These are phyloP conservation scores for Yarrowia deformans DNA, from an alignment of 805 yeast genomes.

Conservation along the genomic window DNA sequence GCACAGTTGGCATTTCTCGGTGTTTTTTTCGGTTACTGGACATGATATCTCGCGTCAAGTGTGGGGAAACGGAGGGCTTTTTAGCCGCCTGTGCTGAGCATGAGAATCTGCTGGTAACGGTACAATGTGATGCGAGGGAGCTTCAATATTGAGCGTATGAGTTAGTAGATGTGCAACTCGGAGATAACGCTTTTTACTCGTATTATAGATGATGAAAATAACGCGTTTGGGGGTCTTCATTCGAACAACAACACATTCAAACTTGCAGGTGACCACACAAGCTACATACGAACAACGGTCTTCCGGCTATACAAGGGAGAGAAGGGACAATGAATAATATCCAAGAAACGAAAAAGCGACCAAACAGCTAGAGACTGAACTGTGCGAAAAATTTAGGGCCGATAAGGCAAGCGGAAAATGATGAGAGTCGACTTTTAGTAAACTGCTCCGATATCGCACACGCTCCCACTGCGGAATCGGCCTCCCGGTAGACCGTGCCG, in stretches of 20 bases:
- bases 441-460: background rate
- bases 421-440: background rate
- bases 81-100: background rate
- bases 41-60: constrained; percentile 21
- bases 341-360: background rate
- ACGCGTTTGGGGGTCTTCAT: constrained; percentile 8
- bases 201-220: background rate
- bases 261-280: too few species aligned
- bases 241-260: too few species aligned
- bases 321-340: background rate
- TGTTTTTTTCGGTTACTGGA: constrained; percentile 23
- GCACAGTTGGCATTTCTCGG: constrained; percentile 9
- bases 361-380: background rate
- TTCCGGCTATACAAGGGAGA: constrained; percentile 26
- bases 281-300: constrained; percentile 23
- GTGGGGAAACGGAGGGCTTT: constrained; percentile 6
- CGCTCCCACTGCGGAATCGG: background rate
- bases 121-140: too few species aligned
- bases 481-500: background rate
- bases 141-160: too few species aligned
- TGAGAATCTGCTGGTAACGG: background rate
- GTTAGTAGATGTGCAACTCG: background rate
- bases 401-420: background rate
- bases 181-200: background rate
- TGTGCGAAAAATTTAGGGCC: background rate